phyloP scores from a whole-genome alignment of 768 basidiomycete species.

The Pleurotus cornucopiae region DNA sequence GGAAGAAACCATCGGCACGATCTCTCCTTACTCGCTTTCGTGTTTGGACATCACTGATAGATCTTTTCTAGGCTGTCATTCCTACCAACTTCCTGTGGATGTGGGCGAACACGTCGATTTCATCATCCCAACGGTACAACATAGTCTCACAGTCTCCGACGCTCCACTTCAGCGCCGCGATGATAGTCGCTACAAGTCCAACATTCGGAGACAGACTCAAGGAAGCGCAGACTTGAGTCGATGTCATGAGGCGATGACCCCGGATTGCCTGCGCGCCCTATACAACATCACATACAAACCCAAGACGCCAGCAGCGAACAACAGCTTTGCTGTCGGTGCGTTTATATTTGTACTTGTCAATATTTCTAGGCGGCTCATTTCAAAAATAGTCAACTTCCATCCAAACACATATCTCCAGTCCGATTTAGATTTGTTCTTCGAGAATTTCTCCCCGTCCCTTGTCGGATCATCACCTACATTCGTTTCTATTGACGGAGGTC shows the following conservation, averaged over 20 bases:
- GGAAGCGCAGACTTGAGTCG: constrained; percentile 4
- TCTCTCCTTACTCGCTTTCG: not conserved
- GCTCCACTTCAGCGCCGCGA: not conserved
- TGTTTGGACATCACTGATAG: not conserved
- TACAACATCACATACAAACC: constrained; percentile 30
- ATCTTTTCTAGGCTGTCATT: constrained; percentile 20
- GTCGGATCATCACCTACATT: constrained; percentile 35
- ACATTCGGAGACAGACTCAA: not conserved
- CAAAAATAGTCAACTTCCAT: constrained; percentile 35
- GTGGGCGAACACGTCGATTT: constrained; percentile 27
- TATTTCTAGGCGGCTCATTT: not conserved
- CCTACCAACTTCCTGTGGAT: constrained; percentile 26
- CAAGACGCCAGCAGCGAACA: constrained; percentile 16
- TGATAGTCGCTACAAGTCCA: not conserved
- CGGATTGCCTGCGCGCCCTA: constrained; percentile 27
- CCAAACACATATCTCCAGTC: constrained; percentile 35
- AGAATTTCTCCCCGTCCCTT: constrained; percentile 34
- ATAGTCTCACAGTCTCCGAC: constrained; percentile 14
- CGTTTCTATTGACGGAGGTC: constrained; percentile 44
- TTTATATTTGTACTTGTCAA: not conserved
- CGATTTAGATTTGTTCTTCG: constrained; percentile 39
- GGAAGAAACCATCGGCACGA: constrained; percentile 25
- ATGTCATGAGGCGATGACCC: constrained; percentile 22
- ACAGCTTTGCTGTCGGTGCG: constrained; percentile 26
- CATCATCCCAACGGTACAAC: constrained; percentile 30